phyloP scores from a whole-genome alignment of 257 asterid species.

The Rehmannia glutinosa region DNA sequence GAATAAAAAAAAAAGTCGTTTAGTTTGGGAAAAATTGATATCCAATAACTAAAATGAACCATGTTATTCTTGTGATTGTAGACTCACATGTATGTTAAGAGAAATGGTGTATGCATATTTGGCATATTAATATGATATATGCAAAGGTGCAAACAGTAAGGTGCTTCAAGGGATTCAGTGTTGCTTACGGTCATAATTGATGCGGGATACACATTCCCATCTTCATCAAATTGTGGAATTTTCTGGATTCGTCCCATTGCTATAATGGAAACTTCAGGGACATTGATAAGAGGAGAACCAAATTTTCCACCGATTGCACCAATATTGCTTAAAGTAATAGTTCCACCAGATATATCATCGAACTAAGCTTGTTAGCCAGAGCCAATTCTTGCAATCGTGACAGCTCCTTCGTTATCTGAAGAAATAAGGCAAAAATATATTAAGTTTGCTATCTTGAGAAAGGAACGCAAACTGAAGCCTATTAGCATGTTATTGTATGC shows the following conservation, averaged over 20 bases:
- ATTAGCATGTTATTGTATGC: no score
- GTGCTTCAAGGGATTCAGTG: neutral
- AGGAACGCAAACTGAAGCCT: no score
- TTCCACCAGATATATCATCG: constrained; percentile 79
- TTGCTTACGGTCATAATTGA: constrained; percentile 75
- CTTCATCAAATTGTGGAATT: constrained; percentile 55
- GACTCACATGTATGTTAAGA: neutral
- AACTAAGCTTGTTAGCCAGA: constrained; percentile 70
- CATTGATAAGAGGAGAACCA: constrained; percentile 85
- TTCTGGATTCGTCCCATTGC: constrained; percentile 91
- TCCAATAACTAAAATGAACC: neutral
- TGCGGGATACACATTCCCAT: constrained; percentile 57
- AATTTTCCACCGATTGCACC: constrained; percentile 97
- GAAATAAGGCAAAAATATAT: neutral
- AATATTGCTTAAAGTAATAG: constrained; percentile 84
- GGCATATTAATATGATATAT: neutral
- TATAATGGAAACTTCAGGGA: constrained; percentile 84
- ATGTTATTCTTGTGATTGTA: neutral
- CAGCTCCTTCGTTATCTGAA: constrained; percentile 75
- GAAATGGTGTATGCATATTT: no score
- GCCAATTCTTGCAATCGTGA: constrained; percentile 66
- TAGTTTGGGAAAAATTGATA: neutral
- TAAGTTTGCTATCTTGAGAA: no score
- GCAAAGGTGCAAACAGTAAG: neutral
- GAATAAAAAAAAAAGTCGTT: no score